Evolutionary conservation across 2,329 filamentous ascomycete genomes (phyloP).

Genomic region (Apiospora koreana): DNA sequence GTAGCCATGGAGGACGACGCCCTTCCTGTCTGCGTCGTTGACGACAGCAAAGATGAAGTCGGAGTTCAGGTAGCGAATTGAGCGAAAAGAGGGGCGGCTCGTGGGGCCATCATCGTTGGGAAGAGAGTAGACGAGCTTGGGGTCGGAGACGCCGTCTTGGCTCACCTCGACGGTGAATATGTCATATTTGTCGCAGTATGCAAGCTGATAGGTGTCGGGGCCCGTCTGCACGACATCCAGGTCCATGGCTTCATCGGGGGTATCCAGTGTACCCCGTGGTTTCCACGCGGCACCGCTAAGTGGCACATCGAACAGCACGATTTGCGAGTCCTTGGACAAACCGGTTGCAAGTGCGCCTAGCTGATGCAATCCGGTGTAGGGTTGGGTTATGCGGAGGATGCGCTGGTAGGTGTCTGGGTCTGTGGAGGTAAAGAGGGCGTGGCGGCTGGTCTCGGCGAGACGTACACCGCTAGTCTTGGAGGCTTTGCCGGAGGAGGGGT

Average conservation of each 20-base stretch:
- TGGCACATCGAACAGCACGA: slow-evolving; percentile 76
- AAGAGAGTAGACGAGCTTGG: slow-evolving; percentile 58
- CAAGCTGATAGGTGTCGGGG: slow-evolving; percentile 66
- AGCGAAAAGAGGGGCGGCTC: slow-evolving; percentile 53
- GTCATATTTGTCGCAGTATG: slow-evolving; percentile 77
- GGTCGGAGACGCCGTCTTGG: slow-evolving; percentile 45
- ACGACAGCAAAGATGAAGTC: slow-evolving; percentile 58
- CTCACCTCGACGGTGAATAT: slow-evolving; percentile 64
- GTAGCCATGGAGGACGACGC: slow-evolving; percentile 58
- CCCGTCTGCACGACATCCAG: slow-evolving; percentile 68
- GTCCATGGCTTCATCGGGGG: slow-evolving; percentile 64
- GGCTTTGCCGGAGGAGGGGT: slow-evolving; percentile 27
- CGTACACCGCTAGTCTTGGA: slow-evolving; percentile 36
- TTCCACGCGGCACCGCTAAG: slow-evolving; percentile 53
- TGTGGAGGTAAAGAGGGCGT: slow-evolving; percentile 53
- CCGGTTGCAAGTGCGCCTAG: slow-evolving; percentile 80
- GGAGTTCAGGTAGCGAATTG: slow-evolving; percentile 59
- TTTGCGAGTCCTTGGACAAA: slow-evolving; percentile 72
- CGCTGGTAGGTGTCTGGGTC: slow-evolving; percentile 61
- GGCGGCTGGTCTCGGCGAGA: slow-evolving; percentile 53
- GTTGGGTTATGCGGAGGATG: slow-evolving; percentile 55
- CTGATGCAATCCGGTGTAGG: slow-evolving; percentile 59
- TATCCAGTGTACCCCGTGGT: slow-evolving; percentile 49
- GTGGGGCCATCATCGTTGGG: slow-evolving; percentile 41
- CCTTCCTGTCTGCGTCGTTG: slow-evolving; percentile 60